Percentiles rank a stretch among this genome's conserved stretches.
Evolutionary conservation across 331 rosid genomes (phyloP).

Genomic region (Stylosanthes scabra): DNA sequence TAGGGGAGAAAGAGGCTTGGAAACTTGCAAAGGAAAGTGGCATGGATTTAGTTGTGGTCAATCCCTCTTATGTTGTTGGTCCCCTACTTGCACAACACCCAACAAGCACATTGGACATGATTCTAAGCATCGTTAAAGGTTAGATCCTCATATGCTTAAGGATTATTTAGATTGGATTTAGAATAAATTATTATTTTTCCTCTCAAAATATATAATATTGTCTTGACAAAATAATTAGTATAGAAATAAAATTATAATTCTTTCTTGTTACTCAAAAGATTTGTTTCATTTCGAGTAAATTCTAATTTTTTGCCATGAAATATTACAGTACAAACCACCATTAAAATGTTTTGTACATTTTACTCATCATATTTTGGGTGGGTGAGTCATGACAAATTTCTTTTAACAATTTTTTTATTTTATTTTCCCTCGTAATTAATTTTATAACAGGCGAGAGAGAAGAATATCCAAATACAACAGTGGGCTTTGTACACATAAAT

Average conservation of each 20-base stretch:
- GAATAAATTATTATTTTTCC: too few species aligned
- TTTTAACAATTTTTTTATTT: too few species aligned
- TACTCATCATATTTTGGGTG: neutral
- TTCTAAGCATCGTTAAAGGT: conserved; percentile 66
- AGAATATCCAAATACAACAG: conserved; percentile 45
- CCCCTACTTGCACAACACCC: conserved; percentile 84
- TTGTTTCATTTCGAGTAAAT: too few species aligned
- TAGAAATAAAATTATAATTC: too few species aligned
- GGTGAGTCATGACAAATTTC: too few species aligned
- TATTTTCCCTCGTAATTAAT: too few species aligned
- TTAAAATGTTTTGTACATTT: neutral
- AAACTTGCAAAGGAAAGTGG: conserved; percentile 61
- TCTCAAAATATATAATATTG: too few species aligned
- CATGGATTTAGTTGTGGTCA: conserved; percentile 81
- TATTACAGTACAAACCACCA: too few species aligned
- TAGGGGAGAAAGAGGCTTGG: conserved; percentile 90
- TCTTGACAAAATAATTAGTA: too few species aligned
- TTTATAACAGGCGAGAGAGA: conserved; percentile 49
- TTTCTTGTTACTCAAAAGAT: too few species aligned
- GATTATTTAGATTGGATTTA: too few species aligned
- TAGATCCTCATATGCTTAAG: neutral
- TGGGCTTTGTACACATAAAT: conserved; percentile 77
- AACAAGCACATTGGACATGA: conserved; percentile 65
- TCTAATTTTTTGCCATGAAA: too few species aligned
- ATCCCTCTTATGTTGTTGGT: conserved; percentile 82